Evolutionary conservation across 345 rosid species (phyloP), one percentile per base, ranked within the genome.

Genomic region (Populus alba): DNA sequence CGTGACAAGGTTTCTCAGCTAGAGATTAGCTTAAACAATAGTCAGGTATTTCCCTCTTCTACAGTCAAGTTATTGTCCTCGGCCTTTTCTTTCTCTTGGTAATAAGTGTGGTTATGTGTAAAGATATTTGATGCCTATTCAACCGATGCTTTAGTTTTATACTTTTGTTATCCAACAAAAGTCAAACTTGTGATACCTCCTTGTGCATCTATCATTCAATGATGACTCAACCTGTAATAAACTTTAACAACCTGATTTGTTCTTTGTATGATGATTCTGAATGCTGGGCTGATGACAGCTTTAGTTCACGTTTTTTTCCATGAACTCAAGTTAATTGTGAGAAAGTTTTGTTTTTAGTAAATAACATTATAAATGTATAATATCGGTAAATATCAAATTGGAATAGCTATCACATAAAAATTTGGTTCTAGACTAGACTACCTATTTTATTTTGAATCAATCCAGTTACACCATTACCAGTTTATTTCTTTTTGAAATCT

Each of bases 31-130:
- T 69, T 90, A 65, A 81, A 85, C 81, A 79, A 81, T 75, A 83
- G 83, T 87, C 85, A 88, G 98, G 99, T 92, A 84, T 73, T 80
- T 80, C 53, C 53, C 38, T 68, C 53, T 65, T 55, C 33, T 39
- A 61, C 59, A 25, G 39, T 29, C 72, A 76, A 38, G 29, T 23
- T 74, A 10, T 3, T 43, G 43, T 12, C 5, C 37, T 29, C 2
- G 1, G n/a, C 57, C n/a, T 5, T 59, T 29, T 45, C 20, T 15
- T 73, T 49, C 22, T 31, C 35, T 31, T 57, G 22, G 4, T 41
- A 23, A 22, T 0, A 3, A 35, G n/a, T 38, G 16, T 43, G 23
- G 13, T 17, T 61, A 17, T 20, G 17, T 62, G 23, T 53, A 53
- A 20, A 53, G 9, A 53, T 53, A 7, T 51, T 17, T 51, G n/a